Conservation (phyloP, 2,329 filamentous ascomycete species). For the Trichoderma lentiforme region DNA sequence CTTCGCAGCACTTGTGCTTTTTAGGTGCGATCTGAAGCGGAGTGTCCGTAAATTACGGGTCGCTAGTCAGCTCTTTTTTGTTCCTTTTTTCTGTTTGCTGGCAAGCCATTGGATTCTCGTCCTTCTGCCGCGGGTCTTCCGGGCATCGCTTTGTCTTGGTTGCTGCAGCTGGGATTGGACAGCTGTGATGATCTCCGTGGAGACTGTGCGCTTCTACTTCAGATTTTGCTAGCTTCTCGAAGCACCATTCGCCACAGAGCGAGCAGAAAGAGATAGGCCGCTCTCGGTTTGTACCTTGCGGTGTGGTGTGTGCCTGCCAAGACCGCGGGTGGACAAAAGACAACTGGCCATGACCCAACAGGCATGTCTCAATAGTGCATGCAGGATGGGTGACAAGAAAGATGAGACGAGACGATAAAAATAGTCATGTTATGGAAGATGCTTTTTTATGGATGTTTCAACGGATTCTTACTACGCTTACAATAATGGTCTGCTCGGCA, state of each 20-base stretch:
- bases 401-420: not conserved
- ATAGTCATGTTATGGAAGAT: not conserved
- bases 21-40: conserved; percentile 5
- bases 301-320: conserved; percentile 13
- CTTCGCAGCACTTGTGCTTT: not conserved
- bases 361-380: not conserved
- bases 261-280: not conserved
- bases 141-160: not conserved
- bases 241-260: not conserved
- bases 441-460: not conserved
- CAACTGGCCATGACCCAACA: not conserved
- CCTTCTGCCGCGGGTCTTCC: not conserved
- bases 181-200: not conserved
- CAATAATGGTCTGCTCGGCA: not conserved
- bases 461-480: not conserved
- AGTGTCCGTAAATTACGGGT: conserved; percentile 10
- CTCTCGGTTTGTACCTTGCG: not conserved
- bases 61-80: not conserved
- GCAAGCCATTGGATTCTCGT: not conserved
- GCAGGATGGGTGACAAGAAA: not conserved
- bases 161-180: conserved; percentile 9
- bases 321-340: not conserved
- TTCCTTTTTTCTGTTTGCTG: not conserved
- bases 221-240: not conserved
- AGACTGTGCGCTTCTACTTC: not conserved